Evolutionary conservation across 2,329 filamentous ascomycete species (phyloP).

Genomic region (Ciborinia camelliae): DNA sequence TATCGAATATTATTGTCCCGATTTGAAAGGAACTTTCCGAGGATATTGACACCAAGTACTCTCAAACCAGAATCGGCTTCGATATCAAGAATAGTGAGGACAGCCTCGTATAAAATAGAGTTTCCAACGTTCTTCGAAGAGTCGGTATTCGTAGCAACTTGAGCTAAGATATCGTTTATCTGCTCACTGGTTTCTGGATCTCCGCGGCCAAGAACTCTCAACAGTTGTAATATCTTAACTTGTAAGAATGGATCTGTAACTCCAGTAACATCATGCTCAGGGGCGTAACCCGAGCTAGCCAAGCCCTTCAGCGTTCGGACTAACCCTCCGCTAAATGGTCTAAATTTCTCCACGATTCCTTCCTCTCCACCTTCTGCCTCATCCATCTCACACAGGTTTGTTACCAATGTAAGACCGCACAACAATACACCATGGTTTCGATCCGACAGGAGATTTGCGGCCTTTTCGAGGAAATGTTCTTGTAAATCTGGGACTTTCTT

Average conservation of each 20-base stretch:
- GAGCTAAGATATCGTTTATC: slow-evolving; percentile 97
- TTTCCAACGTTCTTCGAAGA: slow-evolving; percentile 98
- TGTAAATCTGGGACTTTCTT: slow-evolving; percentile 95
- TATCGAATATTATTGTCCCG: slow-evolving; percentile 99
- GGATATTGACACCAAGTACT: slow-evolving; percentile 94
- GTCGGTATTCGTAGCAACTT: slow-evolving; percentile 97
- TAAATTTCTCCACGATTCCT: slow-evolving; percentile 86
- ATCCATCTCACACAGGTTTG: slow-evolving; percentile 90
- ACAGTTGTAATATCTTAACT: slow-evolving; percentile 86
- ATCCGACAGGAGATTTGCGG: slow-evolving; percentile 81
- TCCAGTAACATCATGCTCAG: slow-evolving; percentile 96
- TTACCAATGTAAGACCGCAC: slow-evolving; percentile 86
- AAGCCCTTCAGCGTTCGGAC: slow-evolving; percentile 90
- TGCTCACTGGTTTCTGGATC: slow-evolving; percentile 88
- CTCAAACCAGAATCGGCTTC: slow-evolving; percentile 93
- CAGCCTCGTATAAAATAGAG: slow-evolving; percentile 94
- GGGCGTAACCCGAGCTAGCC: slow-evolving; percentile 92
- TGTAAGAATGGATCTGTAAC: slow-evolving; percentile 98
- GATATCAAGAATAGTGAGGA: slow-evolving; percentile 95
- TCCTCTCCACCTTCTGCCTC: slow-evolving; percentile 89
- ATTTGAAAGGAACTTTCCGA: slow-evolving; percentile 98
- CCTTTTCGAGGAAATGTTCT: slow-evolving; percentile 96
- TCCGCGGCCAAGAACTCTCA: slow-evolving; percentile 82
- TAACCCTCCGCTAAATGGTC: slow-evolving; percentile 76
- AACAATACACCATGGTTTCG: slow-evolving; percentile 94